phyloP scores from a whole-genome alignment of 106 monocot genomes.

The Dioscorea zingiberensis region DNA sequence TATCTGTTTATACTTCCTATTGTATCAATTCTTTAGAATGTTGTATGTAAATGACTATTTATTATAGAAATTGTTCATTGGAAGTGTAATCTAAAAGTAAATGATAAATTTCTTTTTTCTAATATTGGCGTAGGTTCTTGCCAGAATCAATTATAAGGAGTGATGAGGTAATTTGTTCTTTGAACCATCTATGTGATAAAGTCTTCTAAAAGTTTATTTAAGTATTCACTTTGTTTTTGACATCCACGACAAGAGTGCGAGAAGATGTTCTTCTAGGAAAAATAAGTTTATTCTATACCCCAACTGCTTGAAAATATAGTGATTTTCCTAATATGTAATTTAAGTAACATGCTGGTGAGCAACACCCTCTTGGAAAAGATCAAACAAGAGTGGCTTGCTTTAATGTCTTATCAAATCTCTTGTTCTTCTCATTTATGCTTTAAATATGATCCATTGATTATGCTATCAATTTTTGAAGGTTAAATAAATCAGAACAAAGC shows the following conservation, averaged over 20 bases:
- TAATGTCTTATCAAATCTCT: background rate
- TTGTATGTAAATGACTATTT: background rate
- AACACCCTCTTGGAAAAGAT: too few relatives aligned
- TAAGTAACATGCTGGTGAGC: too few relatives aligned
- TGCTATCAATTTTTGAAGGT: background rate
- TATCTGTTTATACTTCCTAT: background rate
- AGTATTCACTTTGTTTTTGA: background rate
- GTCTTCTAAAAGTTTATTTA: too few relatives aligned
- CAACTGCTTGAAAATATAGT: background rate
- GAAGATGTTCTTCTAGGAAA: background rate
- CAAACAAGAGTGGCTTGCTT: background rate
- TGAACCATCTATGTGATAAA: background rate
- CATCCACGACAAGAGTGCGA: background rate
- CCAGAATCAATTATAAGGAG: slow-evolving; percentile 25
- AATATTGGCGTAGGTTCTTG: slow-evolving; percentile 24
- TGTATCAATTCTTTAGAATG: background rate
- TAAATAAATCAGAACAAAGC: background rate
- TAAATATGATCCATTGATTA: too few relatives aligned
- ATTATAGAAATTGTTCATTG: background rate
- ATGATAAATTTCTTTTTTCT: slow-evolving; percentile 4
- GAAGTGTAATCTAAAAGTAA: background rate
- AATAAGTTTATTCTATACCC: too few relatives aligned
- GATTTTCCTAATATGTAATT: background rate
- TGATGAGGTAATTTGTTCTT: slow-evolving; percentile 23
- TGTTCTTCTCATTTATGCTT: too few relatives aligned